Evolutionary conservation across 2,329 filamentous ascomycete genomes (phyloP).

Genomic region (Blastomyces parvus): DNA sequence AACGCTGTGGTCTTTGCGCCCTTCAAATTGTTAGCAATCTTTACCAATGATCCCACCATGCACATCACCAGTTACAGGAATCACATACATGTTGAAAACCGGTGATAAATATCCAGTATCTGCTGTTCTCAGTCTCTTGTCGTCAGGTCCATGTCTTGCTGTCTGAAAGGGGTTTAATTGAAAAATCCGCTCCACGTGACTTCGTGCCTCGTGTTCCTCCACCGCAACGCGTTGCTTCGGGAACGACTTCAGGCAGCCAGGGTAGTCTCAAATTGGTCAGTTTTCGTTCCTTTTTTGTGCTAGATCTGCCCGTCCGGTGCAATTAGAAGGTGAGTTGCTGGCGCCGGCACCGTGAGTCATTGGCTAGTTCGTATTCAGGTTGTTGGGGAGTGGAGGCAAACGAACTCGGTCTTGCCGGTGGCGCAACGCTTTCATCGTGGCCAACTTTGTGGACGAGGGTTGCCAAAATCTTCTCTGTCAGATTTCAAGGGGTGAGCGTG

Average conservation of each 20-base stretch:
- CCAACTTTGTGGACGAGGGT: neutral
- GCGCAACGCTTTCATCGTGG: neutral
- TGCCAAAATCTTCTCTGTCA: neutral
- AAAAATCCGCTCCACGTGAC: slow-evolving; percentile 14
- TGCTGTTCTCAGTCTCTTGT: neutral
- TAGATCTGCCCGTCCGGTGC: neutral
- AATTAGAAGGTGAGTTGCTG: neutral
- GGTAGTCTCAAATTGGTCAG: neutral
- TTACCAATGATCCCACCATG: neutral
- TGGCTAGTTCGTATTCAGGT: neutral
- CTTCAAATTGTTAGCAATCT: slow-evolving; percentile 3
- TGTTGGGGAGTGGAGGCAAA: neutral
- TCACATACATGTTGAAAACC: slow-evolving; percentile 8
- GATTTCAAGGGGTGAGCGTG: neutral
- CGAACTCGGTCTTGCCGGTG: neutral
- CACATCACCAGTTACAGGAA: neutral
- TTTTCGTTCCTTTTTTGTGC: neutral
- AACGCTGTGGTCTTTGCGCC: slow-evolving; percentile 4
- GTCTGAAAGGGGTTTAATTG: slow-evolving; percentile 12
- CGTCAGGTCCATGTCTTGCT: neutral
- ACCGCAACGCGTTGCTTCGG: slow-evolving; percentile 14
- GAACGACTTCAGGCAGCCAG: slow-evolving; percentile 1
- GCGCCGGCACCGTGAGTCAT: slow-evolving; percentile 1
- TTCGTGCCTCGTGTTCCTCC: slow-evolving; percentile 15
- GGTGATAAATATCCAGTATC: neutral